phyloP scores from a whole-genome alignment of 139 green algal genomes.

The Micractinium sp. region DNA sequence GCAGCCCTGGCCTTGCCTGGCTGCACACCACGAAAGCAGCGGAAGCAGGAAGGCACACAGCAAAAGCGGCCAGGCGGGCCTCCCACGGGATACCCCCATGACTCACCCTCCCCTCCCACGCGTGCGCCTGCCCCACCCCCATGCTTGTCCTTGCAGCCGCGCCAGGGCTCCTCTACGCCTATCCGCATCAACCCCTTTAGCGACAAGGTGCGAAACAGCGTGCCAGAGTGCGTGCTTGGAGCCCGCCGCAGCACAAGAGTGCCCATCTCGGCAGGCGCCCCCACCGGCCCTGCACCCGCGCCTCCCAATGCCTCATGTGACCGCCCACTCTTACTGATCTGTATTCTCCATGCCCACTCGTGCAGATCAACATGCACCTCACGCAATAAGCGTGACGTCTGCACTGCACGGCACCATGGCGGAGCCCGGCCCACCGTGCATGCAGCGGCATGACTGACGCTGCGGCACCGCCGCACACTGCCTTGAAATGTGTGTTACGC shows the following conservation, averaged over 20 bases:
- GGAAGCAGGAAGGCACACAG: background rate
- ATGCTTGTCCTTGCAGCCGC: background rate
- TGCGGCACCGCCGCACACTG: no score
- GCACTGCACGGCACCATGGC: no score
- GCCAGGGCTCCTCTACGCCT: background rate
- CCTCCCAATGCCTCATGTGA: background rate
- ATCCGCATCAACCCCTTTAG: conserved; percentile 21
- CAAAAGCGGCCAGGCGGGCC: background rate
- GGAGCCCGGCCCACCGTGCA: no score
- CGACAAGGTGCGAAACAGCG: background rate
- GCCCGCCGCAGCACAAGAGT: no score
- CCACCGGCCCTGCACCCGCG: background rate
- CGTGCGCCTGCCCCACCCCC: background rate
- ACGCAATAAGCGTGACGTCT: no score
- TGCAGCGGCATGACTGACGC: no score
- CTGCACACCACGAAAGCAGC: background rate
- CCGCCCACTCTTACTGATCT: no score
- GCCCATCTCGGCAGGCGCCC: background rate
- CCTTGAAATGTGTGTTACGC: no score
- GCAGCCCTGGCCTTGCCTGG: background rate
- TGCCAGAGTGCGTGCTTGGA: no score
- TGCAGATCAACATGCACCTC: no score
- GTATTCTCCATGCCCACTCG: no score
- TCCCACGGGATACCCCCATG: background rate
- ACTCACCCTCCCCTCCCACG: background rate